These are phyloP conservation scores for Thozetella sp. DNA, from an alignment of 495 filamentous ascomycete genomes.

Conservation along the genomic window DNA sequence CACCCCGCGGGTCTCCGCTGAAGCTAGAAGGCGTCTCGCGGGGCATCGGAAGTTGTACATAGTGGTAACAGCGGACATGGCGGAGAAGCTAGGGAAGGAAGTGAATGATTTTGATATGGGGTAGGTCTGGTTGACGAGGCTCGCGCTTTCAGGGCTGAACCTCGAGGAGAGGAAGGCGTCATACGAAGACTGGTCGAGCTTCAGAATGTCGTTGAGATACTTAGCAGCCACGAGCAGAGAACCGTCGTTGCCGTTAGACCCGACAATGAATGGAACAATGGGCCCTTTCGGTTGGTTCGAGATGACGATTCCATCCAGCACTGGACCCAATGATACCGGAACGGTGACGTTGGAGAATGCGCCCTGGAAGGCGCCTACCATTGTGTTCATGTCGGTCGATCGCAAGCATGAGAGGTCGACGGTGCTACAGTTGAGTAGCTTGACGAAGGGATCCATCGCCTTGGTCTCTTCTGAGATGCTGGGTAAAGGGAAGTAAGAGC, in stretches of 20 bases:
- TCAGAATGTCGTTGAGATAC: neutral
- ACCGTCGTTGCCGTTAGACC: neutral
- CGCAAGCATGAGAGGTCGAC: neutral
- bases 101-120: neutral
- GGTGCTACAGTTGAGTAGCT: neutral
- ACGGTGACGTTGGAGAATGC: too few species aligned
- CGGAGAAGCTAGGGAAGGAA: neutral
- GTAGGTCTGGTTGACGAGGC: neutral
- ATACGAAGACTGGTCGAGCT: neutral
- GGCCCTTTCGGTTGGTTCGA: neutral
- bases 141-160: neutral
- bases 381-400: neutral
- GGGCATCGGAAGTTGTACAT: neutral
- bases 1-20: neutral
- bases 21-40: neutral
- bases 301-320: neutral
- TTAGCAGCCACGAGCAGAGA: neutral
- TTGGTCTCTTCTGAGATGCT: neutral
- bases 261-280: neutral
- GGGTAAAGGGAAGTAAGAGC: neutral
- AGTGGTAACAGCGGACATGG: neutral
- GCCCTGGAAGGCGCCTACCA: neutral
- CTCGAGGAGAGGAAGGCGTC: neutral
- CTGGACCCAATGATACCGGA: neutral
- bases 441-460: neutral